Conservation (phyloP, 345 rosid species). For the Salix purpurea region DNA sequence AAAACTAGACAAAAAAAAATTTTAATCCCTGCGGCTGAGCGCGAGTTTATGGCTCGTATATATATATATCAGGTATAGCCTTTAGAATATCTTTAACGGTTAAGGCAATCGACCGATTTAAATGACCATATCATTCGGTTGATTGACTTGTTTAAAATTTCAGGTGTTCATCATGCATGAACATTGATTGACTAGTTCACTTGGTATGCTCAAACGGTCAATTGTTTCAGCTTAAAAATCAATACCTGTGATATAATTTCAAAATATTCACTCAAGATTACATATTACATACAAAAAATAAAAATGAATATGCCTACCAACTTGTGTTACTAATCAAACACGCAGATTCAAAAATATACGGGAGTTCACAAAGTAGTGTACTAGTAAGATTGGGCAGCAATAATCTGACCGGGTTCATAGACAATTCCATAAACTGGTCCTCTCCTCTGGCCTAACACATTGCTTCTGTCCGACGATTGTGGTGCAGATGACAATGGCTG, state of each 20-base stretch:
- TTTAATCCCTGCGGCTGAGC: no score
- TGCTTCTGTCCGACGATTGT: constrained; percentile 20
- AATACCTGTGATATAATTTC: neutral
- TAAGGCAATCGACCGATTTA: no score
- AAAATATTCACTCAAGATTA: neutral
- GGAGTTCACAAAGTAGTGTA: neutral
- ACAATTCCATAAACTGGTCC: constrained; percentile 55
- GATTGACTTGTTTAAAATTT: no score
- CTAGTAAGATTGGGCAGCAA: constrained; percentile 8
- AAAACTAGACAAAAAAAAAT: no score
- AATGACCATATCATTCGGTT: no score
- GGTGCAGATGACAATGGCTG: constrained; percentile 26
- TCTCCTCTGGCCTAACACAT: constrained; percentile 27
- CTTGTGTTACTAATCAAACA: neutral
- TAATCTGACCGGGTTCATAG: constrained; percentile 44
- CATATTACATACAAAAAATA: neutral
- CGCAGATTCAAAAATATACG: neutral
- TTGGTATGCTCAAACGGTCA: no score
- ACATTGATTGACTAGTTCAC: no score
- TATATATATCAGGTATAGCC: no score
- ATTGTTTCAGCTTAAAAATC: neutral
- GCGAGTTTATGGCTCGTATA: no score
- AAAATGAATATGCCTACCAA: neutral
- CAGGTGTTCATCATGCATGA: no score
- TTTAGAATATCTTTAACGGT: no score